Evolutionary conservation across 441 rosid species (phyloP).

Genomic region (Erysimum cheiri): DNA sequence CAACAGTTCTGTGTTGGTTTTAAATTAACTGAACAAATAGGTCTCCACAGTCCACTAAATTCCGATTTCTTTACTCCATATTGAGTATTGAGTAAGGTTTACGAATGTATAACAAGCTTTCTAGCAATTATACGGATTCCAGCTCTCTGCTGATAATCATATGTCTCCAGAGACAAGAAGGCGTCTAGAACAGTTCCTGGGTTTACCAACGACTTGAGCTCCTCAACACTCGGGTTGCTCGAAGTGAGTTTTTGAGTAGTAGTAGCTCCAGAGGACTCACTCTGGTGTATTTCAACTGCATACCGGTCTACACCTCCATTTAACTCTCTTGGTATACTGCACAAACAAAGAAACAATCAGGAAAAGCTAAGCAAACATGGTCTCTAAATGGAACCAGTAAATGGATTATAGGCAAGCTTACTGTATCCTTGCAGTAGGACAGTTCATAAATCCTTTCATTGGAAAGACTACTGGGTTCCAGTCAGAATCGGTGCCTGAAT

Average conservation of each 20-base stretch:
- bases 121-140: conserved; percentile 80
- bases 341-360: conserved; percentile 29
- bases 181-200: conserved; percentile 65
- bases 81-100: not conserved
- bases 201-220: conserved; percentile 52
- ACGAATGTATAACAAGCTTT: conserved; percentile 53
- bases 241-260: conserved; percentile 57
- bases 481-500: conserved; percentile 65
- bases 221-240: conserved; percentile 53
- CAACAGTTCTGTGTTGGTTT: conserved; percentile 16
- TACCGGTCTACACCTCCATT: conserved; percentile 56
- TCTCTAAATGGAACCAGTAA: conserved; percentile 8
- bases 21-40: not conserved
- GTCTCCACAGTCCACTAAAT: conserved; percentile 1
- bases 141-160: conserved; percentile 75
- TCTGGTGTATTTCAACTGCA: conserved; percentile 66
- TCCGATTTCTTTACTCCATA: conserved; percentile 11
- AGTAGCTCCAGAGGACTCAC: conserved; percentile 55
- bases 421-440: conserved; percentile 70
- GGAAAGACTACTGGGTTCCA: conserved; percentile 65
- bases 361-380: conserved; percentile 16
- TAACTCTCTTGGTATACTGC: conserved; percentile 63
- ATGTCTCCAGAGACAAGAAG: conserved; percentile 63
- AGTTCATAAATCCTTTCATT: conserved; percentile 40
- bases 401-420: conserved; percentile 51